Base-by-base conservation (phyloP, 306 rosid species). In the Canavalia ensiformis region DNA sequence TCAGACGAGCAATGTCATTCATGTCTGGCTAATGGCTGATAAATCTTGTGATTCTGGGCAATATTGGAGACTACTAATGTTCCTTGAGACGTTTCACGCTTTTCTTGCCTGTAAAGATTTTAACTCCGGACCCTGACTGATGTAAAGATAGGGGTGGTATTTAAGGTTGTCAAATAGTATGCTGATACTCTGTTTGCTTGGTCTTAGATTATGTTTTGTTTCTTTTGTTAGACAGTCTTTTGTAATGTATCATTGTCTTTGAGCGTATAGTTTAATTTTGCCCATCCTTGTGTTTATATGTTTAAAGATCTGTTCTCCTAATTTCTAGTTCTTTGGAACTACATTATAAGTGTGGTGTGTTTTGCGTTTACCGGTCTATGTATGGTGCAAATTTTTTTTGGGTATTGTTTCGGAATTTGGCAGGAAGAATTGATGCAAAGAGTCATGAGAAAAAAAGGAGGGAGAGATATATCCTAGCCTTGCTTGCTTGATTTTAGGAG, bases 1-100 rank as follows among this genome's bases (percentile, higher is more conserved):
- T 95, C 86, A 81, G 91, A 79, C 87, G 88, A 80, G 88, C 97
- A 46, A 88, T 89, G 91, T 89, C 97, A 0, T 51, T 87, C 79
- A 86, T 86, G 91, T 95, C 97, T 81, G 91, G 88, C 79, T 77
- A 85, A 86, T 31, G 47, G 58, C 57, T 29, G 30, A 31, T 57
- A 25, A 68, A 74, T 6, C 57, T 29, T 46, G 44, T 50, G n/a
- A 37, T 63, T 66, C 60, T 37, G 34, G 42, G 56, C 71, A 9
- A 78, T 68, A 60, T 80, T 18, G 25, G 25, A 65, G 18, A 42
- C 37, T 1, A 46, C 84, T 75, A 72, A 81, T 78, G 71, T 12
- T 30, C 54, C 64, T 78, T 49, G 54, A 80, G 25, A 18, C 25
- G 25, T 60, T 78, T 77, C 33, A 55, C 51, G 81, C 80, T 81